Conservation (phyloP, 2,329 filamentous ascomycete species). For the Didymella glomerata region DNA sequence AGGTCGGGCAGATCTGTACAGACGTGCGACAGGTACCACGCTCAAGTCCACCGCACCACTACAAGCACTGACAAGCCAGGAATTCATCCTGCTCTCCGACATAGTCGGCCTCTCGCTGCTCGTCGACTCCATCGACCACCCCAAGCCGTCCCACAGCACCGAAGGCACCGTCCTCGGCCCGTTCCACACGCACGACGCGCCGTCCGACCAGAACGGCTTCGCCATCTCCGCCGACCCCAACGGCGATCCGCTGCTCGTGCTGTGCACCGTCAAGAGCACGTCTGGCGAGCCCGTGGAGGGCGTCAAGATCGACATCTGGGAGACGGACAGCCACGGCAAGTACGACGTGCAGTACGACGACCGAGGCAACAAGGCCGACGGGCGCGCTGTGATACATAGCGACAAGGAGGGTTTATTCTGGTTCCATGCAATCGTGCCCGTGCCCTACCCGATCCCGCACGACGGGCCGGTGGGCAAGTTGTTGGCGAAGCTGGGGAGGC, state of each 20-base stretch:
- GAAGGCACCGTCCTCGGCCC: conserved; percentile 84
- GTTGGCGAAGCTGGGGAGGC: conserved; percentile 39
- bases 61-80: conserved; percentile 53
- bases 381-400: conserved; percentile 73
- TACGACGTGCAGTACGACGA: conserved; percentile 82
- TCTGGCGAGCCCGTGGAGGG: conserved; percentile 67
- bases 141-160: conserved; percentile 73
- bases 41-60: too few species aligned
- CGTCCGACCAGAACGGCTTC: conserved; percentile 63
- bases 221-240: conserved; percentile 73
- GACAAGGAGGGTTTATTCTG: conserved; percentile 79
- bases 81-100: conserved; percentile 85
- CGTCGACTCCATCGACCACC: conserved; percentile 84
- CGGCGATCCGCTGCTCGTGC: conserved; percentile 74
- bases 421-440: conserved; percentile 85
- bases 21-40: conserved; percentile 72
- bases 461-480: conserved; percentile 73
- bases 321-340: conserved; percentile 80
- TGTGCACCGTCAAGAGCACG: conserved; percentile 76
- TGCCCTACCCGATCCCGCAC: conserved; percentile 84
- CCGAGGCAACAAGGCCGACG: conserved; percentile 68
- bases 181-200: conserved; percentile 83
- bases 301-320: conserved; percentile 84
- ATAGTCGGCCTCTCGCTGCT: conserved; percentile 80
- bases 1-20: conserved; percentile 75